Conservation (phyloP, 768 basidiomycete genomes). For the Tulasnella sp. region DNA sequence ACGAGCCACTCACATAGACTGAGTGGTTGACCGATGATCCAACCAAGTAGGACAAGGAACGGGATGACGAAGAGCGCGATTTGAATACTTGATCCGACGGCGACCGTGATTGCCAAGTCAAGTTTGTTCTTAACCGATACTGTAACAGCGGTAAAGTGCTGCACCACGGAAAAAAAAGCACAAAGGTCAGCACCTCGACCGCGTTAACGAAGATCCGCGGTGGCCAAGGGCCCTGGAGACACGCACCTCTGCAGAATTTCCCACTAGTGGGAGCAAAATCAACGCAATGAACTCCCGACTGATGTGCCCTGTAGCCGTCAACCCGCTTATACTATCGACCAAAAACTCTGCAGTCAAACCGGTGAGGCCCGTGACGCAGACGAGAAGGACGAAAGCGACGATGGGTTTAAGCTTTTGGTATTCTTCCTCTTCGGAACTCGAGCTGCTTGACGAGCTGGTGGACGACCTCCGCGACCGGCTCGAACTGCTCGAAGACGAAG, state of each 20-base stretch:
- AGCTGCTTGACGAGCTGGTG: slow-evolving; percentile 6
- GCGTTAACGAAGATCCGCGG: neutral
- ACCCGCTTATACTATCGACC: slow-evolving; percentile 64
- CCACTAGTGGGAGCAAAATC: slow-evolving; percentile 88
- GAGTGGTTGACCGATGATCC: slow-evolving; percentile 43
- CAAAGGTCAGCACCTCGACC: slow-evolving; percentile 39
- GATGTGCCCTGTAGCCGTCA: slow-evolving; percentile 48
- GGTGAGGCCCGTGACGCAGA: slow-evolving; percentile 49
- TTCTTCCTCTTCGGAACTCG: slow-evolving; percentile 39
- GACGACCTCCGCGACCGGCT: neutral
- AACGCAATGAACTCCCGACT: slow-evolving; percentile 75
- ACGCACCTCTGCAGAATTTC: slow-evolving; percentile 59
- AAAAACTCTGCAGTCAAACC: slow-evolving; percentile 55
- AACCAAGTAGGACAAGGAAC: slow-evolving; percentile 31
- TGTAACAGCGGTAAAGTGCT: slow-evolving; percentile 82
- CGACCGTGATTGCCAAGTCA: slow-evolving; percentile 75
- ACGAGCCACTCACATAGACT: slow-evolving; percentile 47
- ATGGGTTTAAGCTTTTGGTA: slow-evolving; percentile 50
- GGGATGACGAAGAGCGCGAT: slow-evolving; percentile 83
- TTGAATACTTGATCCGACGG: slow-evolving; percentile 59
- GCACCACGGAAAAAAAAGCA: neutral
- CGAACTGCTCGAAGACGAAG: neutral
- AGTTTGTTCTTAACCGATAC: slow-evolving; percentile 67
- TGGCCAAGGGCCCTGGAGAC: neutral
- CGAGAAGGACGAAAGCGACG: slow-evolving; percentile 53